Base-by-base conservation (phyloP, 2,329 filamentous ascomycete genomes). In the Boeremia exigua region DNA sequence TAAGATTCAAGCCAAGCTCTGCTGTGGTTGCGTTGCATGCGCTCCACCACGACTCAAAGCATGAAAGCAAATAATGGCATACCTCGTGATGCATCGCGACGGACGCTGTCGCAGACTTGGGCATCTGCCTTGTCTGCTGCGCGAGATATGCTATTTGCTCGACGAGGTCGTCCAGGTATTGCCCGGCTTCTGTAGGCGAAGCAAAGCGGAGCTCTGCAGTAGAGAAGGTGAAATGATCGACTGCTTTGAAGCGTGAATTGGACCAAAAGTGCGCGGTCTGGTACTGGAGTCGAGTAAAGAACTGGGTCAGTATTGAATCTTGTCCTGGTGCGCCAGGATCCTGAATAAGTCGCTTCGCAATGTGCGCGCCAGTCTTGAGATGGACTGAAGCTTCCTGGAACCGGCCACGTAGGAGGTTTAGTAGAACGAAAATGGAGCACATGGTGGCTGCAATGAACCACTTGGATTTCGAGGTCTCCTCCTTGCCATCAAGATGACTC, bases 1-100 rank as follows among this genome's bases (percentile, higher is more conserved):
- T 34, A 3, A 49, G 23, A 10, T 2, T 34, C 14, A 28, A 28
- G 1, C 30, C 9, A 6, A 17, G 45, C n/a, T 53, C 54, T 37
- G 45, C 23, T 11, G 38, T 27, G 3, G 49, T 58, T 4, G 55
- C 50, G 10, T 43, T 36, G 49, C 27, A 58, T 23, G 49, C 45
- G 19, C 40, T 38, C 25, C n/a, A 39, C 55, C 49, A 58, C 12
- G 49, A 44, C 6, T 58, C 49, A 8, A 54, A 43, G 39, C 49
- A 46, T 19, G 45, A 38, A 17, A 49, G 44, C 9, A 54, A 9
- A 39, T 54, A 58, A 11, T 19, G 38, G 19, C 39, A 48, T 19
- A 45, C 30, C 4, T 58, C 29, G 8, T 29, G n/a, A 6, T 45
- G 30, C 17, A 46, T 28, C 9, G 15, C 25, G 1, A 47, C 40